phyloP scores from a whole-genome alignment of 2,329 filamentous ascomycete species.

The Fusarium algeriense region DNA sequence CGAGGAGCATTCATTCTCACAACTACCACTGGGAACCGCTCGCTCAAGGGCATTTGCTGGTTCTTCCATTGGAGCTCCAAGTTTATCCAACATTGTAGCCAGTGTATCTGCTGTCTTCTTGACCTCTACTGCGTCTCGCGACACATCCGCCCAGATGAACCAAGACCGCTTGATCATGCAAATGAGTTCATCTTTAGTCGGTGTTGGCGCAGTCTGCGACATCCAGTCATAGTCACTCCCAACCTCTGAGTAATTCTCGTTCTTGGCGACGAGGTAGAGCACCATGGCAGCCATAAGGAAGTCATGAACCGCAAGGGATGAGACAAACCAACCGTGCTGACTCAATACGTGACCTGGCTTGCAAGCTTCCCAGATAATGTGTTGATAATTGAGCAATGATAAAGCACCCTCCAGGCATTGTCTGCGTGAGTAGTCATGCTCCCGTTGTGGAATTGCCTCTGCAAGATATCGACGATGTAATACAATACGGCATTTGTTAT shows the following conservation, averaged over 20 bases:
- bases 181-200: conserved; percentile 56
- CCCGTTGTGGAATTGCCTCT: conserved; percentile 55
- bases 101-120: conserved; percentile 62
- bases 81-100: conserved; percentile 59
- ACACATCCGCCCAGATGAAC: conserved; percentile 59
- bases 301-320: conserved; percentile 69
- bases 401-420: conserved; percentile 64
- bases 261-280: conserved; percentile 65
- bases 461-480: conserved; percentile 66
- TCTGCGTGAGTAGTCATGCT: conserved; percentile 66
- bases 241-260: conserved; percentile 55
- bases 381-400: conserved; percentile 62
- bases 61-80: conserved; percentile 51
- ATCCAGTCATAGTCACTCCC: conserved; percentile 53
- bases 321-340: conserved; percentile 68
- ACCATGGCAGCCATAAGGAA: conserved; percentile 73
- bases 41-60: conserved; percentile 5
- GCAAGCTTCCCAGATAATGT: conserved; percentile 60
- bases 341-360: conserved; percentile 66
- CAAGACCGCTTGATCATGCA: conserved; percentile 58
- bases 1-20: conserved; percentile 33
- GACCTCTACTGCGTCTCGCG: conserved; percentile 54
- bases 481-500: conserved; percentile 67
- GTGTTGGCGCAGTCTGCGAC: conserved; percentile 47
- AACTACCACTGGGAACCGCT: conserved; percentile 3